phyloP scores from a whole-genome alignment of 1,139 yeast genomes.

The Taphrina pruni region DNA sequence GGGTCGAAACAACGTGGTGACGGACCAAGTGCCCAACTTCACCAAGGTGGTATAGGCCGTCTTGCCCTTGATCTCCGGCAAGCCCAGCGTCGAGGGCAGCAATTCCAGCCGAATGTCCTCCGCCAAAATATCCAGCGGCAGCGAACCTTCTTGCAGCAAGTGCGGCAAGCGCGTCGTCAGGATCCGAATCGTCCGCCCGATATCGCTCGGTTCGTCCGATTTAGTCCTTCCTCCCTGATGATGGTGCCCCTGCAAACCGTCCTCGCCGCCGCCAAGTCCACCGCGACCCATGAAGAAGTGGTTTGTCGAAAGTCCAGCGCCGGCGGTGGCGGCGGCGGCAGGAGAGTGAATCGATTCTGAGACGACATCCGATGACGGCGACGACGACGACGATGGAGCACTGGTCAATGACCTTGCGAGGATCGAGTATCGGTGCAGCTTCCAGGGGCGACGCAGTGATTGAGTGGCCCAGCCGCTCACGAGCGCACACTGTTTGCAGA shows the following conservation, averaged over 20 bases:
- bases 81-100: constrained; percentile 26
- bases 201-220: constrained; percentile 8
- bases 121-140: constrained; percentile 30
- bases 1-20: constrained; percentile 19
- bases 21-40: constrained; percentile 33
- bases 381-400: too few species aligned
- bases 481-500: not conserved
- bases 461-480: not conserved
- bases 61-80: constrained; percentile 36
- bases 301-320: too few species aligned
- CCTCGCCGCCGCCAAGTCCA: too few species aligned
- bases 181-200: constrained; percentile 33
- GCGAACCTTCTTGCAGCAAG: constrained; percentile 23
- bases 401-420: too few species aligned
- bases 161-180: constrained; percentile 29
- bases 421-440: too few species aligned
- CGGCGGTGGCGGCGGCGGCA: too few species aligned
- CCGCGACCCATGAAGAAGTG: constrained; percentile 1
- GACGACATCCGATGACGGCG: too few species aligned
- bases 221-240: too few species aligned
- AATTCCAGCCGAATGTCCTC: constrained; percentile 25
- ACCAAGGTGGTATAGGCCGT: constrained; percentile 28
- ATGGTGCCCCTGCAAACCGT: too few species aligned
- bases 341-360: too few species aligned
- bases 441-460: too few species aligned